Base-by-base conservation (phyloP, 345 rosid species). In the Salix arbutifolia region DNA sequence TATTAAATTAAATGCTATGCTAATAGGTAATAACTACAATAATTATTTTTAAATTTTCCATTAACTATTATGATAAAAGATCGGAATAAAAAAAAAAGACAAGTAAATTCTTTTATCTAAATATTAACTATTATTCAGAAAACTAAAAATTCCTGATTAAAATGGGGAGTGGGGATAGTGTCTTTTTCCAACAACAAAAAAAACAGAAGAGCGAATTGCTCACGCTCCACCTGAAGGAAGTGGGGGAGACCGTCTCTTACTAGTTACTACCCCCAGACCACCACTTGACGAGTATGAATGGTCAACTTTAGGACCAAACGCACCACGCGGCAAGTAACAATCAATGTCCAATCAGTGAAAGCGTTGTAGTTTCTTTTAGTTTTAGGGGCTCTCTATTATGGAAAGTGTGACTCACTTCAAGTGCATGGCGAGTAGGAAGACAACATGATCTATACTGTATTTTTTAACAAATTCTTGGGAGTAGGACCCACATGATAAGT, bases 221-320 rank as follows among this genome's bases (percentile, higher is more conserved):
- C 62, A 9, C 71, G 76, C 72, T 3, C 76, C 42, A 10, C 28
- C 35, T 1, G 8, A 5, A 33, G 3, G 38, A 35, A 50, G 31
- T 26, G 69, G 76, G 70, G 65, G 17, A 31, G 8, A 60, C 42
- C 56, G 12, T 26, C 65, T 30, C 23, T 58, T 37, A 62, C 35
- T 38, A 14, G 19, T 58, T 37, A 62, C 35, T 38, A 14, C 61
- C 18, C 65, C 53, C 84, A 74, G 37, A 33, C 18, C 61, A 35
- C 60, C 87, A 74, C 86, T 71, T 64, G 83, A 78, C 5, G 69
- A 77, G 10, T 62, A 46, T 73, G 14, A 10, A 23, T 25, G 68
- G 83, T 81, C 81, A 85, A 85, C 81, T 78, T 83, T 67, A 61
- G 71, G 18, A 40, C 21, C 4, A 19, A 53, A 69, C 81, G 69